Evolutionary conservation across 1,284 basidiomycete genomes (phyloP), one percentile per base, ranked within the genome.

Genomic region (Pterulicium gracile): DNA sequence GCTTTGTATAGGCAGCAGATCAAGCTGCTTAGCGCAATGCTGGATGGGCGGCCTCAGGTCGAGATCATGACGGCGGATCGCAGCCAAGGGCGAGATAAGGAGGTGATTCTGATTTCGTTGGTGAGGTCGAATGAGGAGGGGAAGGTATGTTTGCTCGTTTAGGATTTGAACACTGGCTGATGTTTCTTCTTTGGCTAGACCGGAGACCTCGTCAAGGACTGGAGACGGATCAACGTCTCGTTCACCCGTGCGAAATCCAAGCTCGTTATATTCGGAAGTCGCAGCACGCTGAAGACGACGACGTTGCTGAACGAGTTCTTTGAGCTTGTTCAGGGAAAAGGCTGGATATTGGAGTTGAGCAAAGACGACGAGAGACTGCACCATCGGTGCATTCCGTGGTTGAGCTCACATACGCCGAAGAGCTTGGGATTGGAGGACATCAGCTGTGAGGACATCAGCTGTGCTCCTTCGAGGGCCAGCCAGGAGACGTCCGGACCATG

Each of bases 11-110:
- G 94, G 1, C 94, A 98, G 56, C 96, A 99, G 61, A 83, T 94
- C 67, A 96, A 97, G 65, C 72, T 94, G 0, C 63, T 93, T 49
- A 68, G 75, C 3, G 64, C 81, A 56, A 55, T 80, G 48, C 58
- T 90, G 54, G 62, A 71, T 24, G 63, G 61, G 17, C 65, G 66
- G 44, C 65, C 68, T 43, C 70, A 68, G 2, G 69, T 99, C 20
- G 96, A 98, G 61, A 79, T 96, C 45, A 67, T 98, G 48, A 98
- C 95, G 0, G 95, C 94, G 2, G 96, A 98, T 65, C 85, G 83
- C 47, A 91, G 88, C 61, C 95, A 98, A 64, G 96, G 96, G 0
- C 71, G 96, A 41, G 96, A 99, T 66, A 98, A 98, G 63, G 89
- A 93, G 43, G 92, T 88, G 56, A 83, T 98, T 50, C 72, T 99